Evolutionary conservation across 257 asterid genomes (phyloP).

Genomic region (Craterostigma plantagineum): DNA sequence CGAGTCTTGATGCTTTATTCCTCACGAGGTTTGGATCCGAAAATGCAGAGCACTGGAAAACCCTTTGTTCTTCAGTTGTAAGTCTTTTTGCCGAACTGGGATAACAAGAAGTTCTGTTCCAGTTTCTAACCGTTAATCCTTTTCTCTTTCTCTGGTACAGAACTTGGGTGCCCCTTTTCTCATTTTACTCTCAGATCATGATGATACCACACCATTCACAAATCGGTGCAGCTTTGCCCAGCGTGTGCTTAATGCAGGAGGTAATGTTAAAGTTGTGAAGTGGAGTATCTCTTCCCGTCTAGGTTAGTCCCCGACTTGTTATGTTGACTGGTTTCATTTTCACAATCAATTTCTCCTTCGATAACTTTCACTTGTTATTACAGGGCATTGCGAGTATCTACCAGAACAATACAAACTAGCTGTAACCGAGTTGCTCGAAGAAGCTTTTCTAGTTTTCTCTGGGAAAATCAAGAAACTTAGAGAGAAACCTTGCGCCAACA

Average conservation of each 20-base stretch:
- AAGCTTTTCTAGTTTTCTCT: slow-evolving; percentile 37
- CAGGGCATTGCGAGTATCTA: slow-evolving; percentile 41
- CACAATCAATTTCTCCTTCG: neutral
- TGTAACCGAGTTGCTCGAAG: slow-evolving; percentile 38
- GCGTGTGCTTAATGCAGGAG: slow-evolving; percentile 49
- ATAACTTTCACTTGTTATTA: neutral
- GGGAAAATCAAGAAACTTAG: slow-evolving; percentile 42
- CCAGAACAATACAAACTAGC: slow-evolving; percentile 36
- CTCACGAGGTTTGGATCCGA: slow-evolving; percentile 71
- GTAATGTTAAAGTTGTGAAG: slow-evolving; percentile 38
- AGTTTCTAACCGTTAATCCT: slow-evolving; percentile 3
- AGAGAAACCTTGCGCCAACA: slow-evolving; percentile 31
- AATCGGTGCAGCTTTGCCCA: slow-evolving; percentile 36
- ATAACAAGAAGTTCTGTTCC: slow-evolving; percentile 3
- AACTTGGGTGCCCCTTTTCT: slow-evolving; percentile 64
- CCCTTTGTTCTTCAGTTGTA: slow-evolving; percentile 69
- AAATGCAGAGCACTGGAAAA: slow-evolving; percentile 60
- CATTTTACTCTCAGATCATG: slow-evolving; percentile 49
- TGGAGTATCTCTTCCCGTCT: slow-evolving; percentile 18
- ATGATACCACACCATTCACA: slow-evolving; percentile 47
- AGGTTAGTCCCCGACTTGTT: slow-evolving; percentile 27
- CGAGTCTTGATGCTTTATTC: slow-evolving; percentile 74
- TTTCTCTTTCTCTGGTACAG: slow-evolving; percentile 18
- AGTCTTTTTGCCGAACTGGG: slow-evolving; percentile 15
- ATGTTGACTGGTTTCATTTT: slow-evolving; percentile 1